Evolutionary conservation across 805 yeast genomes (phyloP).

Genomic region (Nematodospora valgi): DNA sequence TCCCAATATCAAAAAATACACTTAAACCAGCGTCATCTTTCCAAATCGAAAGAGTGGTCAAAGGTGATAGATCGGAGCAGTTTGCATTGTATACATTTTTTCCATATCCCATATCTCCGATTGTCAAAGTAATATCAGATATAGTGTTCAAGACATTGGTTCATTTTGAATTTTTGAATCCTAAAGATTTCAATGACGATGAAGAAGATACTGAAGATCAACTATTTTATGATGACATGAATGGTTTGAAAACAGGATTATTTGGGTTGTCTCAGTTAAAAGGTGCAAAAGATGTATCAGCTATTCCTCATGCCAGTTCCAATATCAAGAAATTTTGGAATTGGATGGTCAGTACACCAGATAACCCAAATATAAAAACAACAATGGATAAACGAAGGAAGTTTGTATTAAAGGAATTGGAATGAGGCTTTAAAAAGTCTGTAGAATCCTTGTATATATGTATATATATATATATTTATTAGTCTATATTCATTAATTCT

Average conservation of each 20-base stretch:
- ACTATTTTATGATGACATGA: conserved; percentile 25
- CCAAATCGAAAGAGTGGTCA: conserved; percentile 6
- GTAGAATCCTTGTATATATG: not conserved
- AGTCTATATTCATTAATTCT: not conserved
- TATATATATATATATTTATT: not conserved
- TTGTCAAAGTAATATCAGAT: conserved; percentile 18
- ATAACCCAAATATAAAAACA: conserved; percentile 15
- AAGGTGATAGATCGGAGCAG: conserved; percentile 28
- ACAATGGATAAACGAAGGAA: conserved; percentile 40
- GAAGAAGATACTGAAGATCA: conserved; percentile 20
- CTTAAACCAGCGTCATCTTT: not conserved
- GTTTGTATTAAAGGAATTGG: conserved; percentile 39
- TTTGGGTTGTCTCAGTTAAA: conserved; percentile 39
- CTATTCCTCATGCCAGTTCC: conserved; percentile 27
- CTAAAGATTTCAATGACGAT: conserved; percentile 21
- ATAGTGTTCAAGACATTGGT: conserved; percentile 19
- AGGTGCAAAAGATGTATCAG: conserved; percentile 34
- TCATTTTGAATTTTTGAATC: conserved; percentile 12
- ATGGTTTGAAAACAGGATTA: conserved; percentile 30
- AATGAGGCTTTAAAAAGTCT: too few relatives aligned
- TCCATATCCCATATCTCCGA: conserved; percentile 35
- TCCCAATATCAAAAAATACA: not conserved
- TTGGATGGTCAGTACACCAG: conserved; percentile 19
- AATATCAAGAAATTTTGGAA: conserved; percentile 18
- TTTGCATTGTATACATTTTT: conserved; percentile 39